A percentile compares a stretch with the other conserved stretches of the same genome.
Conservation (phyloP, 441 rosid genomes). For the Macaranga tanarius region DNA sequence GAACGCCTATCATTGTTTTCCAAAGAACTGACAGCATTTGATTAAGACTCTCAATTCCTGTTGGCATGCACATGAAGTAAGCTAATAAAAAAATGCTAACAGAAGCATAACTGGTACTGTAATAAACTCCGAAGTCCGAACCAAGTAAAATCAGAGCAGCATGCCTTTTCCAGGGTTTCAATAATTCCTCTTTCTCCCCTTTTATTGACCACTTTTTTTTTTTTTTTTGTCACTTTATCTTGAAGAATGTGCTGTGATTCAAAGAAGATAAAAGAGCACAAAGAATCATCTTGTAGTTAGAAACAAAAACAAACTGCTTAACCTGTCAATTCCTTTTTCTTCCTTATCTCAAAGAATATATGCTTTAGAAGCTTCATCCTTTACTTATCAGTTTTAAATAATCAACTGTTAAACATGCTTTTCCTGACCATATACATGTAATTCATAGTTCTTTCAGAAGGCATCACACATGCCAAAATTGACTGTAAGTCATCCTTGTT, state of each 20-base stretch:
- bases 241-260: not conserved
- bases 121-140: too few species aligned
- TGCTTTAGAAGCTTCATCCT: not conserved
- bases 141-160: not conserved
- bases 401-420: not conserved
- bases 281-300: not conserved
- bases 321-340: not conserved
- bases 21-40: too few species aligned
- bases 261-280: not conserved
- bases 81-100: too few species aligned
- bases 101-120: too few species aligned
- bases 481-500: too few species aligned
- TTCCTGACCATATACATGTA: too few species aligned
- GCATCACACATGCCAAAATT: too few species aligned
- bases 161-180: too few species aligned
- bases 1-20: too few species aligned
- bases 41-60: too few species aligned
- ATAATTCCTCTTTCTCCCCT: not conserved
- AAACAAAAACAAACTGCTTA: not conserved
- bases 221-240: not conserved
- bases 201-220: not conserved
- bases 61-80: too few species aligned
- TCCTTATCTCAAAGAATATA: not conserved
- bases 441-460: too few species aligned
- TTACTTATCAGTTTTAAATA: not conserved